Conservation (phyloP, 441 rosid genomes). For the Capsella rubella region DNA sequence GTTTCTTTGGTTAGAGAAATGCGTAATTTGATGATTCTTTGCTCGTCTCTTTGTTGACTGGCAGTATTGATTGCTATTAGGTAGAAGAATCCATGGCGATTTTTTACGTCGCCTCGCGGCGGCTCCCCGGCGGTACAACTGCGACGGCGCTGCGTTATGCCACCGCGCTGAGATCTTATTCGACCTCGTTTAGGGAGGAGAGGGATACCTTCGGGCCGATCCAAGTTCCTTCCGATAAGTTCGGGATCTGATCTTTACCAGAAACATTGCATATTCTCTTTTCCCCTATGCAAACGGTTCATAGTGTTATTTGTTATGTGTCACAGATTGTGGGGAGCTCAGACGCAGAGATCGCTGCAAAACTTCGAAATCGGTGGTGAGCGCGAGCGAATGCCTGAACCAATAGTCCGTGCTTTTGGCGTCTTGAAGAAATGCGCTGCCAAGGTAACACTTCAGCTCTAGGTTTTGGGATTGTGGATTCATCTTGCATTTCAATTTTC, state of each 20-base stretch:
- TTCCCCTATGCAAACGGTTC: background rate
- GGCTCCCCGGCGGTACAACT: constrained; percentile 55
- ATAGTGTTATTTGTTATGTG: constrained; percentile 4
- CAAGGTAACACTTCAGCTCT: constrained; percentile 54
- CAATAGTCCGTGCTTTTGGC: constrained; percentile 91
- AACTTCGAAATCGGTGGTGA: constrained; percentile 94
- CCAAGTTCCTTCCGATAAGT: constrained; percentile 87
- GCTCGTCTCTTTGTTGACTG: constrained; percentile 26
- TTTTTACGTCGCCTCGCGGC: constrained; percentile 56
- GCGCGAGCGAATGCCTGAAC: constrained; percentile 94
- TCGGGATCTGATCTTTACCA: constrained; percentile 36
- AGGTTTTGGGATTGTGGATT: background rate
- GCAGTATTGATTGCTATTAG: constrained; percentile 31
- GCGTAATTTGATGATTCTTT: constrained; percentile 14
- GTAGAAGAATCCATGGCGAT: constrained; percentile 57
- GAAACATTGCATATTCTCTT: constrained; percentile 2
- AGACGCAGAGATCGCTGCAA: constrained; percentile 92
- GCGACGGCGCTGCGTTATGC: constrained; percentile 57
- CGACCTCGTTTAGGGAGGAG: constrained; percentile 81
- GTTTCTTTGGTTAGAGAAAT: constrained; percentile 2
- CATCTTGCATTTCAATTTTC: background rate
- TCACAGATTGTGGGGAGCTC: constrained; percentile 92
- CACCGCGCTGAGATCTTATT: constrained; percentile 57
- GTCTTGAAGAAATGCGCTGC: constrained; percentile 92
- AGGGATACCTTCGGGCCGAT: constrained; percentile 95